These are phyloP conservation scores for Naganishia liquefaciens DNA, from an alignment of 1,284 basidiomycete genomes.

Conservation along the genomic window DNA sequence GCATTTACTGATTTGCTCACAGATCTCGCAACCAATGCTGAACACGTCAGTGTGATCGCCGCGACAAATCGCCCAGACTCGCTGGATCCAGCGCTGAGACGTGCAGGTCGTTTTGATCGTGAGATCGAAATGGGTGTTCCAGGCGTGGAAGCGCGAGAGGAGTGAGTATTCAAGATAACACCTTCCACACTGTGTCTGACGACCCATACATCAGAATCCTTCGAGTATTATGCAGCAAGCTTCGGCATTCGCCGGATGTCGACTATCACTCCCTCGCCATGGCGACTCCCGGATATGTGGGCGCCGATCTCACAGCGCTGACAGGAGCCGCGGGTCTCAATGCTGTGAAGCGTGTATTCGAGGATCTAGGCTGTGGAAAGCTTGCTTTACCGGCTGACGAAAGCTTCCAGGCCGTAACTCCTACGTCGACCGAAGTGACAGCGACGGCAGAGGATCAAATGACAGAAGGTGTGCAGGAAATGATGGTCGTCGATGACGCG, in stretches of 20 bases:
- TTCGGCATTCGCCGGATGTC: conserved; percentile 77
- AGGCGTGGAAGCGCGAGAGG: conserved; percentile 82
- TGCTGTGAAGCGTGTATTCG: conserved; percentile 94
- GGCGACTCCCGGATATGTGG: conserved; percentile 94
- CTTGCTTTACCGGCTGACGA: conserved; percentile 56
- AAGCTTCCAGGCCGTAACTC: not conserved
- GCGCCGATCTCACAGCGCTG: conserved; percentile 86
- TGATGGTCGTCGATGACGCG: conserved; percentile 33
- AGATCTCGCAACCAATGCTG: conserved; percentile 50
- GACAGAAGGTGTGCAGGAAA: conserved; percentile 30
- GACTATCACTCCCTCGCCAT: conserved; percentile 81
- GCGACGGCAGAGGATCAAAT: conserved; percentile 24
- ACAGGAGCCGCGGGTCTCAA: conserved; percentile 93
- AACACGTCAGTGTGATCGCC: conserved; percentile 90
- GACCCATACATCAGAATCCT: conserved; percentile 64
- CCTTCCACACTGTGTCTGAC: not conserved
- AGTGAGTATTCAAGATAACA: conserved; percentile 60
- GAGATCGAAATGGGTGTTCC: conserved; percentile 98
- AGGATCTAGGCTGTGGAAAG: conserved; percentile 71
- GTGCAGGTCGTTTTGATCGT: conserved; percentile 94
- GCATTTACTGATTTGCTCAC: not conserved
- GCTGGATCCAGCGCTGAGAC: conserved; percentile 84
- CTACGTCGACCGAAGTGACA: not conserved
- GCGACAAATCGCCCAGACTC: conserved; percentile 96
- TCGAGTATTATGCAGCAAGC: conserved; percentile 71